Base-by-base conservation (phyloP, 2,329 filamentous ascomycete genomes). In the Penicillium polonicum region DNA sequence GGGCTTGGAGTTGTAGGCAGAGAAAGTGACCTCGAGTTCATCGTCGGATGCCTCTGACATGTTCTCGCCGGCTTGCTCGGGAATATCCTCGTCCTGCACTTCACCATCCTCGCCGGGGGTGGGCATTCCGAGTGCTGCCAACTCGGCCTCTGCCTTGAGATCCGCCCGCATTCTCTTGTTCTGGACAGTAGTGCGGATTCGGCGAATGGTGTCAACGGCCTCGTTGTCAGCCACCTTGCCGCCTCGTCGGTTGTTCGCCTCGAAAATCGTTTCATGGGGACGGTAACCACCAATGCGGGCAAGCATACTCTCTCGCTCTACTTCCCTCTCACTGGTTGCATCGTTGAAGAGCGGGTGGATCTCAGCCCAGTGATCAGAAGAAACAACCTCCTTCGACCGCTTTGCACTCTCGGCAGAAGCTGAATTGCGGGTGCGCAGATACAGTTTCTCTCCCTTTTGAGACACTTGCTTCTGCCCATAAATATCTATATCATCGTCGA, bases 231-330 rank as follows among this genome's bases (percentile, higher is more conserved):
- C 68, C 88, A 84, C 70, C 89, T 83, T 81, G 63, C 89, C 88
- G 39, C 87, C 88, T 60, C 87, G 84, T 65, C 88, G 86, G 7
- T 90, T 90, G 63, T 90, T 89, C 61, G 97, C 88, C 74, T 99
- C 94, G 67, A 99, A 99, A n/a, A 99, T 91, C 0, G 93, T 97
- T 75, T 99, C 94, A 43, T 88, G 82, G 0, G 95, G 94, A 66
- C 91, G 86, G 78, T 94, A 99, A 2, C 89, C 88, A 67, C 91
- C 92, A 57, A 99, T 91, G 58, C 88, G 85, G 33, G 91, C 91
- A 31, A 99, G 80, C 90, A 99, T 96, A 50, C 89, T 87, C 48
- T 92, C 86, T 33, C 92, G 85, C 48, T 90, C 87, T 59, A 86
- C 83, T 69, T 93, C 90, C 29, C 83, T 76, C 35, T 84, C 79